These are phyloP conservation scores for Colletotrichum euphorbiae DNA, from an alignment of 2,329 filamentous ascomycete species.

Conservation along the genomic window DNA sequence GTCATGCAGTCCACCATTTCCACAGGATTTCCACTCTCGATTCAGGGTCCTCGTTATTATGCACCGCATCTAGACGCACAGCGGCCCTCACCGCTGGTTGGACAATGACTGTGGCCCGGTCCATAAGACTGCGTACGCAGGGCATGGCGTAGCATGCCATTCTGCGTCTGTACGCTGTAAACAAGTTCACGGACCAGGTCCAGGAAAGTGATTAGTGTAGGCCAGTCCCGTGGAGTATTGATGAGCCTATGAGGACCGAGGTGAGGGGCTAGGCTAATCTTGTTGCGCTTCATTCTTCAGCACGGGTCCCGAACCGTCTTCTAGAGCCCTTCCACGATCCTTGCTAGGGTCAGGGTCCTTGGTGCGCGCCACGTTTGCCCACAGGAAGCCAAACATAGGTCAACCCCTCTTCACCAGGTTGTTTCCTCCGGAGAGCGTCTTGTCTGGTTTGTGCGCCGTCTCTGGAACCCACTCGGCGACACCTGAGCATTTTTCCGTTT, in stretches of 20 bases:
- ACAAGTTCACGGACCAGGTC: constrained; percentile 22
- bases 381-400: constrained; percentile 12
- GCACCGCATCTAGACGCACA: not conserved
- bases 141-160: constrained; percentile 7
- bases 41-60: constrained; percentile 35
- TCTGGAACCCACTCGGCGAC: constrained; percentile 3
- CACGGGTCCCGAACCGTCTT: constrained; percentile 31
- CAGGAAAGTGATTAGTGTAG: constrained; percentile 25
- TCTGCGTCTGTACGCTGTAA: constrained; percentile 11
- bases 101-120: not conserved
- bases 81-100: constrained; percentile 33
- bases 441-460: constrained; percentile 13
- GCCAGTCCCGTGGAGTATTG: constrained; percentile 15
- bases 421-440: constrained; percentile 1
- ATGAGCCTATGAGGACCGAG: no score
- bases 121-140: constrained; percentile 1
- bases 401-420: not conserved
- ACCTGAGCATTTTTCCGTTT: constrained; percentile 9
- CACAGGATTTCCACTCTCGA: constrained; percentile 11
- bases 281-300: constrained; percentile 33
- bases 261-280: constrained; percentile 17
- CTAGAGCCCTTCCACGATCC: constrained; percentile 38
- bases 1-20: constrained; percentile 27
- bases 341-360: constrained; percentile 34
- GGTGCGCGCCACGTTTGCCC: constrained; percentile 31